Percentiles rank a stretch among this genome's conserved stretches.
phyloP scores from a whole-genome alignment of 2,329 filamentous ascomycete genomes.

The Sporothrix inflata region DNA sequence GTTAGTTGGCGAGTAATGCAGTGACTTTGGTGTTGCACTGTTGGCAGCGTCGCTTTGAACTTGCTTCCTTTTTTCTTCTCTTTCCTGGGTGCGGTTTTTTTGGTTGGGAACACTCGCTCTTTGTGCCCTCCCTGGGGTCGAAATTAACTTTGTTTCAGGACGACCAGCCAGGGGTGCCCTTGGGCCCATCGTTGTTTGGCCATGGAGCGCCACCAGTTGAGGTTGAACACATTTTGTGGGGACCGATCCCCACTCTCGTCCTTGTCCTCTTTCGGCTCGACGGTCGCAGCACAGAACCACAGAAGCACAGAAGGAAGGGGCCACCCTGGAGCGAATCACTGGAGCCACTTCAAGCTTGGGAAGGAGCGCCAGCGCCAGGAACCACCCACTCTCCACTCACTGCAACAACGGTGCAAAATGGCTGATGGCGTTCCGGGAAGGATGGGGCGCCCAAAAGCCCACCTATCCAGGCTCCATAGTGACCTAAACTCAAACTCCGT shows the following conservation, averaged over 20 bases:
- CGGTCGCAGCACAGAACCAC: too few species aligned
- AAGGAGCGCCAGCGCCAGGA: neutral
- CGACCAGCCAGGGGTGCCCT: slow-evolving; percentile 6
- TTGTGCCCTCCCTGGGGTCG: slow-evolving; percentile 17
- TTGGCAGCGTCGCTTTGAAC: neutral
- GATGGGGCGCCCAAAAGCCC: neutral
- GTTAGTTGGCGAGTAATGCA: neutral
- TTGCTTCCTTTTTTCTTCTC: neutral
- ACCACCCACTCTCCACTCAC: neutral
- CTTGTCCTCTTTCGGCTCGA: neutral
- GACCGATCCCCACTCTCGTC: neutral
- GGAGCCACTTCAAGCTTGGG: slow-evolving; percentile 7
- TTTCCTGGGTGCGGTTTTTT: neutral
- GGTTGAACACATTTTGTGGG: neutral
- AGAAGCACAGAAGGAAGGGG: too few species aligned
- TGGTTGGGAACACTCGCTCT: neutral
- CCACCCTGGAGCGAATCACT: neutral
- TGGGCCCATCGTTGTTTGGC: slow-evolving; percentile 4
- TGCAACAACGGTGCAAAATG: slow-evolving; percentile 3
- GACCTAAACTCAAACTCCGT: neutral
- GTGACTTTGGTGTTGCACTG: neutral
- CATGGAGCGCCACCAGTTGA: neutral
- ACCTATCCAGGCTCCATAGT: neutral
- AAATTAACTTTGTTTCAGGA: slow-evolving; percentile 34
- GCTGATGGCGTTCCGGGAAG: slow-evolving; percentile 1